phyloP scores from a whole-genome alignment of 805 yeast species.

The Danielia oregonensis region DNA sequence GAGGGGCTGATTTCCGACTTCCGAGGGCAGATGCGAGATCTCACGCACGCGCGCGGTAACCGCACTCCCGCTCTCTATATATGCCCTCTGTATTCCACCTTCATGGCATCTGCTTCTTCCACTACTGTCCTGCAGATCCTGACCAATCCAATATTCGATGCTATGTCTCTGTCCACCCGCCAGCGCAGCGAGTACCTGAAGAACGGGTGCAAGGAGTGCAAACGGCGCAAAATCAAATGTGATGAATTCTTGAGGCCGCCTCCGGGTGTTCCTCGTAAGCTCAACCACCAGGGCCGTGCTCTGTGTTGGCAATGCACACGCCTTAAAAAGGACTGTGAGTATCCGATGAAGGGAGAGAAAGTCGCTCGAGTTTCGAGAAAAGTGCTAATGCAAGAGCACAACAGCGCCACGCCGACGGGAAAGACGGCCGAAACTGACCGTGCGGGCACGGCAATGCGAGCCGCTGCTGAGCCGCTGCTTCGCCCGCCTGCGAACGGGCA shows the following conservation, averaged over 20 bases:
- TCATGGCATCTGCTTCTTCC: no score
- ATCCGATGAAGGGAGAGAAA: conserved; percentile 34
- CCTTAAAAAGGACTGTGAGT: conserved; percentile 30
- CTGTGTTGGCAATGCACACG: conserved; percentile 34
- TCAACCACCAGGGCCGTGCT: conserved; percentile 21
- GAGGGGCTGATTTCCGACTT: no score
- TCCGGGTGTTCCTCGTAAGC: conserved; percentile 8
- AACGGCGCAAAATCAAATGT: conserved; percentile 41
- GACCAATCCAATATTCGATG: no score
- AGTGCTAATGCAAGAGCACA: conserved; percentile 3
- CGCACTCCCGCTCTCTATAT: no score
- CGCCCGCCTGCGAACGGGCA: neutral
- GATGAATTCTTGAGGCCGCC: conserved; percentile 24
- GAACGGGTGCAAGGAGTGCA: conserved; percentile 41
- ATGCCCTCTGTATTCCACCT: no score
- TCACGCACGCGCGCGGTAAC: no score
- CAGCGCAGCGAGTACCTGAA: conserved; percentile 27
- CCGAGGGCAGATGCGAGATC: no score
- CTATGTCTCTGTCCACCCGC: neutral
- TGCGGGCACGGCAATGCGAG: no score
- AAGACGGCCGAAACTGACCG: no score
- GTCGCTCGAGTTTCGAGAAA: conserved; percentile 28
- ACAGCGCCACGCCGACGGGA: neutral
- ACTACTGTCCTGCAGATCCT: no score
- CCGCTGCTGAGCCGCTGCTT: neutral